A percentile compares a stretch with the other conserved stretches of the same genome.
Evolutionary conservation across 371 early-diverging fungal species (phyloP).

Genomic region (Circinella minor): DNA sequence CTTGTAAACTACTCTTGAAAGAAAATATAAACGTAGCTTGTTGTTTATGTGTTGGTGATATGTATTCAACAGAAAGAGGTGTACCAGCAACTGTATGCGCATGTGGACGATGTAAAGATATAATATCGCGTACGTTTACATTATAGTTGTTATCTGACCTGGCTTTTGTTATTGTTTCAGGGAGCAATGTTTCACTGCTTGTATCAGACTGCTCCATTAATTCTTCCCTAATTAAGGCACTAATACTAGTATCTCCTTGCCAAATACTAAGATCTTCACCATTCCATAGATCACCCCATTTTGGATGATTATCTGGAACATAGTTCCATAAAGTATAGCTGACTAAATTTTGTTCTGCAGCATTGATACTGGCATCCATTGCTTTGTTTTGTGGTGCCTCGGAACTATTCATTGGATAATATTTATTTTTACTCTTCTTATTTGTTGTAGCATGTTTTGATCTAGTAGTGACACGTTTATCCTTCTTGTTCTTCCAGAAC

Average conservation of each 20-base stretch:
- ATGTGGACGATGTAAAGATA: constrained; percentile 45
- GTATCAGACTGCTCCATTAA: constrained; percentile 10
- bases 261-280: constrained; percentile 71
- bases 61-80: constrained; percentile 32
- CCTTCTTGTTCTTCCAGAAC: neutral
- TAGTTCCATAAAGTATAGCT: constrained; percentile 75
- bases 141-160: constrained; percentile 1
- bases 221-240: neutral
- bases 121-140: constrained; percentile 31
- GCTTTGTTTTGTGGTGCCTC: constrained; percentile 64
- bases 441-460: neutral
- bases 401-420: constrained; percentile 20
- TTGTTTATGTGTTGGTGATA: constrained; percentile 31
- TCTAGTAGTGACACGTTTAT: neutral
- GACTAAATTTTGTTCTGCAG: constrained; percentile 64
- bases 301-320: constrained; percentile 59
- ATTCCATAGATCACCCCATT: constrained; percentile 76
- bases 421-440: neutral
- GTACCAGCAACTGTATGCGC: constrained; percentile 36
- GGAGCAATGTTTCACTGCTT: constrained; percentile 16
- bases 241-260: constrained; percentile 22
- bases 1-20: constrained; percentile 14
- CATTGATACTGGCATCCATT: constrained; percentile 72
- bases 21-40: constrained; percentile 30
- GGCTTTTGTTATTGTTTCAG: constrained; percentile 9